Evolutionary conservation across 2,329 filamentous ascomycete genomes (phyloP), one percentile per base, ranked within the genome.

Genomic region (Phyllosticta citrichinensis): DNA sequence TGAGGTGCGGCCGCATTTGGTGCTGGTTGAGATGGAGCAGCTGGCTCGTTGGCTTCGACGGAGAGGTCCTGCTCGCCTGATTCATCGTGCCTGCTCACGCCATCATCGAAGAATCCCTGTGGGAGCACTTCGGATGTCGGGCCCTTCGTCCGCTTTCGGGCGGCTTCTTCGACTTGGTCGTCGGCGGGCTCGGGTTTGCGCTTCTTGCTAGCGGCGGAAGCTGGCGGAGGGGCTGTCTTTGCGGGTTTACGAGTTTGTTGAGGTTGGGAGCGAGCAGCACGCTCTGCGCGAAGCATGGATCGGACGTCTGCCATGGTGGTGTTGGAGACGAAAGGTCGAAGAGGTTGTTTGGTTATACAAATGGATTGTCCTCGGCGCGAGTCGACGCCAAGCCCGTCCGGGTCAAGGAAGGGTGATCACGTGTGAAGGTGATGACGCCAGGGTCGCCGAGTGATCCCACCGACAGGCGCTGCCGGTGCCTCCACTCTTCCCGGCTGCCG

Each of bases 241-340:
- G 68, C 22, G 68, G 65, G 59, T 69, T 70, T 56, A 20, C 60
- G 57, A 68, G 64, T 60, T 71, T 71, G 53, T 73, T 70, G 55
- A 33, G 60, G 60, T 51, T 52, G 55, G 17, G 27, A 57, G 52
- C 72, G 68, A 53, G 71, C 69, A 59, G 72, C 72, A 19, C 72
- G 70, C 64, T 75, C 70, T 65, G 74, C 70, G 60, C 72, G 72
- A 52, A 75, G 69, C 62, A 75, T 55, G 12, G 73, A 67, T 54
- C 73, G 71, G 33, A 71, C 72, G 66, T 75, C 72, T 10, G 73
- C 72, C 73, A 75, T 75, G 61, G 50, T 59, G 53, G 35, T 22
- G 22, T 25, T 40, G 52, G 5, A 19, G 52, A 19, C 22, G 22
- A 24, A 19, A 22, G n/a, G 14, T 2, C n/a, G 14, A n/a, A n/a